These are phyloP conservation scores for Penicillium diatomitis DNA, from an alignment of 495 filamentous ascomycete genomes.

Conservation along the genomic window DNA sequence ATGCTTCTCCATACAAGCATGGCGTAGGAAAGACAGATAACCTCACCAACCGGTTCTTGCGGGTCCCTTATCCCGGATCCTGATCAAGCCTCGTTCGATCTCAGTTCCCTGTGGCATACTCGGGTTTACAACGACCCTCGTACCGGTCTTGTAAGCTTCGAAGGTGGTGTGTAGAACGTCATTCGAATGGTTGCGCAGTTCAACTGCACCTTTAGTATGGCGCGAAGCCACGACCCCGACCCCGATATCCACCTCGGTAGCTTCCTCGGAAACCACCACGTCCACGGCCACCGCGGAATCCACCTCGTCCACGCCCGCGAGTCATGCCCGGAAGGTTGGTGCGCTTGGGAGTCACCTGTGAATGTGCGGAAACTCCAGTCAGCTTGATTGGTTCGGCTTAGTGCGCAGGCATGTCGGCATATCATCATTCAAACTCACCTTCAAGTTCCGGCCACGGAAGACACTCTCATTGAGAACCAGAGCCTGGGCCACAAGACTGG, in stretches of 20 bases:
- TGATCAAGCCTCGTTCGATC: too few relatives aligned
- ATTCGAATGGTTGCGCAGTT: background rate
- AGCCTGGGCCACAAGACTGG: constrained; percentile 84
- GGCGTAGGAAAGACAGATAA: too few relatives aligned
- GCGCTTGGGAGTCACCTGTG: constrained; percentile 85
- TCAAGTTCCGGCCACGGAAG: constrained; percentile 88
- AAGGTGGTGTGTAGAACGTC: background rate
- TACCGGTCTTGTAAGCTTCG: too few relatives aligned
- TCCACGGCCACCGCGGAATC: constrained; percentile 56
- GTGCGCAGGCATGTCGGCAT: background rate
- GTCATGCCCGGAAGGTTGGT: constrained; percentile 96
- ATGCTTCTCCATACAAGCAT: too few relatives aligned
- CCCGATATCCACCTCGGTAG: constrained; percentile 73
- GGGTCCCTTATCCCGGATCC: too few relatives aligned
- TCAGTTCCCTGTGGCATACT: too few relatives aligned
- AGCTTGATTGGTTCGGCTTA: background rate
- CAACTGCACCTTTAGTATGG: constrained; percentile 53
- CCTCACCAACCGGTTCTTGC: too few relatives aligned
- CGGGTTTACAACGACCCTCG: too few relatives aligned
- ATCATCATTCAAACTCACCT: constrained; percentile 45
- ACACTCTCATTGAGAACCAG: constrained; percentile 94
- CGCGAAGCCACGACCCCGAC: constrained; percentile 67
- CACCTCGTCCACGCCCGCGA: constrained; percentile 66
- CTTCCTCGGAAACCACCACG: constrained; percentile 62
- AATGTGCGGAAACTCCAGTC: background rate